Percentiles rank a stretch among this genome's conserved stretches.
phyloP scores from a whole-genome alignment of 2,329 filamentous ascomycete species.

The Fusarium chuoi region DNA sequence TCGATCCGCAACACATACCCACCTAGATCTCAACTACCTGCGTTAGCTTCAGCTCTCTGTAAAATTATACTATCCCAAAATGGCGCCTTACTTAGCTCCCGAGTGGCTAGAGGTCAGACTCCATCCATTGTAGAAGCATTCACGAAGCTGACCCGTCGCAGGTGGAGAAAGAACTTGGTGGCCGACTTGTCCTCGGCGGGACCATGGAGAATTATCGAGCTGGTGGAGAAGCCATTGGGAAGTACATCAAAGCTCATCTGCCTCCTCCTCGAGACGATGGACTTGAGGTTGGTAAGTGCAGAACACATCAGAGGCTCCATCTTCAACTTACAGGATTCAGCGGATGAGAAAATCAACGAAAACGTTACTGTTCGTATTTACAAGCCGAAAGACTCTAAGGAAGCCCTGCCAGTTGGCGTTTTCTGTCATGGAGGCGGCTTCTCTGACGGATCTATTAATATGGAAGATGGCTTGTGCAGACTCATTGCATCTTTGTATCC shows the following conservation, averaged over 20 bases:
- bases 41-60: rapidly evolving
- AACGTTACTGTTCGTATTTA: not conserved
- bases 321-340: not conserved
- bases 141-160: rapidly evolving
- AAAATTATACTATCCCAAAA: not conserved
- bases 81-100: not conserved
- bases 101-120: not conserved
- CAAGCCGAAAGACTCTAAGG: not conserved
- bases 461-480: not conserved
- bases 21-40: rapidly evolving
- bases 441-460: not conserved
- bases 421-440: not conserved
- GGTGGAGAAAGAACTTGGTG: not conserved
- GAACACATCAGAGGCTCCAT: too few species aligned
- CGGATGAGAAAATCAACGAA: rapidly evolving
- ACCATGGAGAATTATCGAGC: not conserved
- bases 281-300: not conserved
- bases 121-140: rapidly evolving
- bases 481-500: not conserved
- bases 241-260: not conserved
- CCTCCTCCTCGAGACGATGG: not conserved
- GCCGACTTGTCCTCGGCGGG: not conserved
- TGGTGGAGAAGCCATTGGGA: not conserved
- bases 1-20: not conserved
- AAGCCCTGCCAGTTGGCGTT: not conserved